Conservation (phyloP, 2,329 filamentous ascomycete species). For the Penicillium olsonii region DNA sequence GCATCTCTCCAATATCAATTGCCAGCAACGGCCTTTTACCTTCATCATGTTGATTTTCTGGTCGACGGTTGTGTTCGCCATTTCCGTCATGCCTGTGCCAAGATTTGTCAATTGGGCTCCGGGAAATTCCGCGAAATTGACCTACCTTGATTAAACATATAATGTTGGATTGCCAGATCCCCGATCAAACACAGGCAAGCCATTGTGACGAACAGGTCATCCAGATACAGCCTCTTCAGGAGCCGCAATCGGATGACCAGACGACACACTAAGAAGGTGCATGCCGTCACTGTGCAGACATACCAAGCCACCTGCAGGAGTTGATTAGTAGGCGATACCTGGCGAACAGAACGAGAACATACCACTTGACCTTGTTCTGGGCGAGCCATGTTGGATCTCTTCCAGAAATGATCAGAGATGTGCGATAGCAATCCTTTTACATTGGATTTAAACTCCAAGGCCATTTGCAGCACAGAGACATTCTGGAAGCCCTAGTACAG, state of each 20-base stretch:
- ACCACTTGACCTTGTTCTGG: constrained; percentile 20
- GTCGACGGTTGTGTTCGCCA: constrained; percentile 8
- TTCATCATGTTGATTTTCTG: constrained; percentile 21
- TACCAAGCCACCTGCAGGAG: constrained; percentile 22
- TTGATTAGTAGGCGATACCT: neutral
- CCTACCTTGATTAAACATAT: constrained; percentile 23
- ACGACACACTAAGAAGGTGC: constrained; percentile 15
- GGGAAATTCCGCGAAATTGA: neutral
- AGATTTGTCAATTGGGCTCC: neutral
- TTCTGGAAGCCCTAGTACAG: neutral
- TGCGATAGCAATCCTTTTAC: too few relatives aligned
- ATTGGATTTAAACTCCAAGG: too few relatives aligned
- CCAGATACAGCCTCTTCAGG: constrained; percentile 19
- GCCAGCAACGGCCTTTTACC: constrained; percentile 3
- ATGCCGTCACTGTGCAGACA: constrained; percentile 19
- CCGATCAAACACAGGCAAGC: constrained; percentile 17
- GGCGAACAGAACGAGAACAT: constrained; percentile 2
- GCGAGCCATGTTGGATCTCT: constrained; percentile 12
- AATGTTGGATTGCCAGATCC: constrained; percentile 22
- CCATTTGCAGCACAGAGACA: neutral
- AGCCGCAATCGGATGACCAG: constrained; percentile 17
- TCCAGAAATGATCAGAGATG: too few relatives aligned
- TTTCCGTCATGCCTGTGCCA: constrained; percentile 20
- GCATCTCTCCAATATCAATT: neutral
- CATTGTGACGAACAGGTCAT: constrained; percentile 16